Base-by-base conservation (phyloP, 305 asterid genomes). In the Rubia peregrina region DNA sequence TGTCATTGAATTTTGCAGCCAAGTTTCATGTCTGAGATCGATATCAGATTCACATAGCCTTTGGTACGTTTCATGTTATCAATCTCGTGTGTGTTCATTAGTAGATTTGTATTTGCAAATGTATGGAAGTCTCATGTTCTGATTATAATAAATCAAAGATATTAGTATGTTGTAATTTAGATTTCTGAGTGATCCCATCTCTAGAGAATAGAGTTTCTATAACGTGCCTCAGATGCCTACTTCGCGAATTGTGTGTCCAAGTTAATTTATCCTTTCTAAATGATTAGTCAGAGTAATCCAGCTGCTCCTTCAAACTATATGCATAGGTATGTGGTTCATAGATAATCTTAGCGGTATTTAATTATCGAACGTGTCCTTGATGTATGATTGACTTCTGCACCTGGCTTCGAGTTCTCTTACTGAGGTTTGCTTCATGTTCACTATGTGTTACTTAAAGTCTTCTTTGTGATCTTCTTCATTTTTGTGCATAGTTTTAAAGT, bases 11-110 rank as follows among this genome's bases (percentile, higher is more conserved):
- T 61, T 56, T 69, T 66, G 74, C 88, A 82, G 84, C 80, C 82
- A 68, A 83, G 72, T 77, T 90, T 90, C 92, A 90, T 90, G 97
- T 90, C 96, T 90, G 96, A 89, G 79, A 77, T 86, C 83, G 94
- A 87, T 78, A 67, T 83, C 94, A 84, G 78, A 73, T 79, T 77
- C 94, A 95, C 67, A 76, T 80, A 73, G 70, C 96, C 83, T 90
- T 85, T 69, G 95, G 97, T 90, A 79, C 78, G 89, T 64, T 57
- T n/a, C 12, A 40, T 64, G 19, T 60, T 3, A 1, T 57, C 59
- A 53, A 22, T 38, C 38, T n/a, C 26, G 13, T 48, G 48, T 13
- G 19, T 42, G 33, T n/a, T 56, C 30, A 16, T 24, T 12, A 10
- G 49, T 22, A 0, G 30, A 53, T 49, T 70, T 22, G 30, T 53